phyloP scores from a whole-genome alignment of 805 yeast species.

The Zygosaccharomyces kombuchaensis region DNA sequence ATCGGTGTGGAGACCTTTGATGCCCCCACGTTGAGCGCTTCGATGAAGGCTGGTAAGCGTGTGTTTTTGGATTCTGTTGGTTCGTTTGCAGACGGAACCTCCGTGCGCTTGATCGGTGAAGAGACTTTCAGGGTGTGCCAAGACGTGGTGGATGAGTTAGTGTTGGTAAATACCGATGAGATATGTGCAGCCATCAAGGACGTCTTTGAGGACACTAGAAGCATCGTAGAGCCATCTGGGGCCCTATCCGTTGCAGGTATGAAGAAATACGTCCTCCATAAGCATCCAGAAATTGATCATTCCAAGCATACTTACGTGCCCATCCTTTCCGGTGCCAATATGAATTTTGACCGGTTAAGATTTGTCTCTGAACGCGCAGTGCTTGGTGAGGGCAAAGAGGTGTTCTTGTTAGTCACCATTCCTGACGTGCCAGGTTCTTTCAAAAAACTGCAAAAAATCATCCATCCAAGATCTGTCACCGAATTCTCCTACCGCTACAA shows the following conservation, averaged over 20 bases:
- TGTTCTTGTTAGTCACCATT: conserved; percentile 80
- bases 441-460: conserved; percentile 64
- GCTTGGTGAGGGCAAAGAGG: conserved; percentile 97
- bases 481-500: conserved; percentile 88
- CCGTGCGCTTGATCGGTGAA: conserved; percentile 83
- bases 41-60: conserved; percentile 53
- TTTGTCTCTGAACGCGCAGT: conserved; percentile 97
- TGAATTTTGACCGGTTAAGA: conserved; percentile 94
- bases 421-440: conserved; percentile 95
- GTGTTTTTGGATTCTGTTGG: conserved; percentile 72
- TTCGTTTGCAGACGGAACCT: conserved; percentile 98
- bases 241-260: conserved; percentile 95
- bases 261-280: conserved; percentile 64
- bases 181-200: conserved; percentile 96
- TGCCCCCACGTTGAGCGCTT: conserved; percentile 85
- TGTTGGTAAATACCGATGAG: conserved; percentile 85
- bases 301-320: conserved; percentile 71
- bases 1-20: conserved; percentile 96
- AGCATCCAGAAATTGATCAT: conserved; percentile 68
- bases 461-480: conserved; percentile 86
- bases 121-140: conserved; percentile 83
- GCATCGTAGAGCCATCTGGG: conserved; percentile 94
- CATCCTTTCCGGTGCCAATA: conserved; percentile 91
- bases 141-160: conserved; percentile 82
- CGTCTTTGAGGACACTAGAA: conserved; percentile 90